Evolutionary conservation across 768 basidiomycete genomes (phyloP).

Genomic region (Pleurotus platypus): DNA sequence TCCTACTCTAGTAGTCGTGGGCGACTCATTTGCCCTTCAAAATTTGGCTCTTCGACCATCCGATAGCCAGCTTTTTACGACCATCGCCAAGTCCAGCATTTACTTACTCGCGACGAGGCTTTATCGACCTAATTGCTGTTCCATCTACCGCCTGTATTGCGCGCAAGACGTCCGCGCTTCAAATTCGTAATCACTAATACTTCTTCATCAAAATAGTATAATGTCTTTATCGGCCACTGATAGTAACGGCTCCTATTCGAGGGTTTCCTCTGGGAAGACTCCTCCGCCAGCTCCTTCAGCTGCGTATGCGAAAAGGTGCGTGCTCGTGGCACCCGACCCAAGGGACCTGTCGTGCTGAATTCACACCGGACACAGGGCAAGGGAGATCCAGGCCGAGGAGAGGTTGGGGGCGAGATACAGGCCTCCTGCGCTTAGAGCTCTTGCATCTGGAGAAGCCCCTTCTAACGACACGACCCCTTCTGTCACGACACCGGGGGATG

Average conservation of each 20-base stretch:
- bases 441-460: constrained; percentile 68
- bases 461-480: constrained; percentile 64
- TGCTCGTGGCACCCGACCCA: constrained; percentile 13
- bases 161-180: constrained; percentile 28
- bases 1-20: constrained; percentile 53
- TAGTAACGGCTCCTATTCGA: constrained; percentile 78
- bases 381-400: constrained; percentile 81
- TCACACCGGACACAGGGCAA: constrained; percentile 48
- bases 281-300: constrained; percentile 89
- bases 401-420: constrained; percentile 65
- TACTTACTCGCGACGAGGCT: constrained; percentile 32
- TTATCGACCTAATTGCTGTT: constrained; percentile 28
- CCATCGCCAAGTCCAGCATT: constrained; percentile 31
- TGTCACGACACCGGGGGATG: constrained; percentile 55
- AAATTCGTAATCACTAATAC: constrained; percentile 80
- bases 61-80: constrained; percentile 28
- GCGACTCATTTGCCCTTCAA: constrained; percentile 34
- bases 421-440: constrained; percentile 75
- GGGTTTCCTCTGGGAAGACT: constrained; percentile 81
- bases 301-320: constrained; percentile 83
- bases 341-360: constrained; percentile 13
- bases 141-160: constrained; percentile 23
- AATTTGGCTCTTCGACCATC: constrained; percentile 23
- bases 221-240: constrained; percentile 90
- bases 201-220: constrained; percentile 64